These are phyloP conservation scores for Entamoeba invadens DNA, from an alignment of 208 protist genomes.

Conservation along the genomic window DNA sequence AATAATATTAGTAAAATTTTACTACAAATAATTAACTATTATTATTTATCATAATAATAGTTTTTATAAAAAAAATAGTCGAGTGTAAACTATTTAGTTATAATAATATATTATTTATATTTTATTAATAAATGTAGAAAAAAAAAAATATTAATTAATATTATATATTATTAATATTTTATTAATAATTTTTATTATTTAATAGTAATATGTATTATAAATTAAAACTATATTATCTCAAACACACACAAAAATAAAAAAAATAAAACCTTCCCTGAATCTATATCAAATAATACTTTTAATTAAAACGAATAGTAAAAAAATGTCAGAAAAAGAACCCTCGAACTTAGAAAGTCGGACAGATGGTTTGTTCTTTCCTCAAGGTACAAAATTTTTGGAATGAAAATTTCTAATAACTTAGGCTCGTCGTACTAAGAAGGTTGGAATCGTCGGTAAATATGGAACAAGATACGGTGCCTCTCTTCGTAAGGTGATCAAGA, in stretches of 20 bases:
- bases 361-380: neutral
- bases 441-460: constrained; percentile 96
- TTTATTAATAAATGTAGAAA: neutral
- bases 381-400: neutral
- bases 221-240: neutral
- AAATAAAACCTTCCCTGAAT: neutral
- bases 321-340: neutral
- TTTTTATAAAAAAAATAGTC: no score
- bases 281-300: neutral
- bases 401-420: neutral
- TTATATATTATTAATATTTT: neutral
- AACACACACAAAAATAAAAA: neutral
- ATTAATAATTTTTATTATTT: neutral
- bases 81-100: no score
- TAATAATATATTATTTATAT: no score
- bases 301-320: neutral
- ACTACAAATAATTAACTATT: no score
- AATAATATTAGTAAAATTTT: no score
- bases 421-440: constrained; percentile 89
- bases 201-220: neutral
- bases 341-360: neutral
- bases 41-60: no score
- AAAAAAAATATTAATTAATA: neutral
- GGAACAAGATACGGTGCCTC: constrained; percentile 93
- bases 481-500: constrained; percentile 91